phyloP scores from a whole-genome alignment of 78 protist genomes.

The slime mould (Dictyostelium discoideum) region dicty_2.7 NC_007091.3:1774501-1775000 shows the following conservation, averaged over 20 bases:
- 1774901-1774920: conserved; percentile 78
- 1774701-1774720: background rate
- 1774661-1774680: conserved; percentile 32
- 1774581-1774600: no score
- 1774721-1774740: conserved; percentile 23
- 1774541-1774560: background rate
- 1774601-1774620: no score
- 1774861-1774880: conserved; percentile 25
- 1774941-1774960: background rate
- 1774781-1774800: background rate
- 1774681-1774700: background rate
- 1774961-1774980: background rate
- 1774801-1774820: background rate
- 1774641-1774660: background rate
- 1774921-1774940: background rate
- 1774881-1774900: conserved; percentile 29
- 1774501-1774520: background rate
- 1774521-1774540: background rate
- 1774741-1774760: no score
- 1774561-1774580: no score
- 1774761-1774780: background rate
- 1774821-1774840: background rate
- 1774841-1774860: conserved; percentile 29
- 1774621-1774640: background rate
- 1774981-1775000: no score